These are phyloP conservation scores for Soucietia sequanensis DNA, from an alignment of 805 yeast genomes.

Conservation along the genomic window DNA sequence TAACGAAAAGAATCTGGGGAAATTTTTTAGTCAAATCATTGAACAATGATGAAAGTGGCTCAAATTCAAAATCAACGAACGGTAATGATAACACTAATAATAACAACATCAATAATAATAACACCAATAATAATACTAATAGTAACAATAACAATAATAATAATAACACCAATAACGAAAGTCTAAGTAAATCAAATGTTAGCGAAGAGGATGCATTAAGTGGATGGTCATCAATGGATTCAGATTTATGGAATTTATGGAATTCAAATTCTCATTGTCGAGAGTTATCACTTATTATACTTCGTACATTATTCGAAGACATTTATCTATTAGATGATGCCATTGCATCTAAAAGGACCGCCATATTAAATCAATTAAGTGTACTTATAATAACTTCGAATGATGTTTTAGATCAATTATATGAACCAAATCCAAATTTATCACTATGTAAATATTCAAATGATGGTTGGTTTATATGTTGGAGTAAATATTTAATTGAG, in stretches of 20 bases:
- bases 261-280: conserved; percentile 57
- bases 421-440: conserved; percentile 64
- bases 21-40: conserved; percentile 46
- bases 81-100: conserved; percentile 6
- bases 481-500: conserved; percentile 49
- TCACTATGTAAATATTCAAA: conserved; percentile 62
- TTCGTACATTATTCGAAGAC: conserved; percentile 89
- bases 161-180: conserved; percentile 14
- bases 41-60: conserved; percentile 8
- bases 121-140: conserved; percentile 1
- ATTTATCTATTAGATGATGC: conserved; percentile 90
- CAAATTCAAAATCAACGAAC: neutral
- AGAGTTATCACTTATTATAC: conserved; percentile 73
- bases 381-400: conserved; percentile 80
- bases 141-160: conserved; percentile 1
- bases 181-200: conserved; percentile 26
- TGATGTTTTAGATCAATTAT: conserved; percentile 56
- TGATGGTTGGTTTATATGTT: conserved; percentile 85
- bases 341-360: conserved; percentile 75
- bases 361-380: conserved; percentile 76
- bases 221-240: conserved; percentile 90
- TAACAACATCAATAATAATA: conserved; percentile 7
- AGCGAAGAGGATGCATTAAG: conserved; percentile 50
- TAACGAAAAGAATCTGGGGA: conserved; percentile 94
- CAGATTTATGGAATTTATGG: conserved; percentile 75